Conservation (phyloP, 129 eudicot species). For the Flaveria trinervia region DNA sequence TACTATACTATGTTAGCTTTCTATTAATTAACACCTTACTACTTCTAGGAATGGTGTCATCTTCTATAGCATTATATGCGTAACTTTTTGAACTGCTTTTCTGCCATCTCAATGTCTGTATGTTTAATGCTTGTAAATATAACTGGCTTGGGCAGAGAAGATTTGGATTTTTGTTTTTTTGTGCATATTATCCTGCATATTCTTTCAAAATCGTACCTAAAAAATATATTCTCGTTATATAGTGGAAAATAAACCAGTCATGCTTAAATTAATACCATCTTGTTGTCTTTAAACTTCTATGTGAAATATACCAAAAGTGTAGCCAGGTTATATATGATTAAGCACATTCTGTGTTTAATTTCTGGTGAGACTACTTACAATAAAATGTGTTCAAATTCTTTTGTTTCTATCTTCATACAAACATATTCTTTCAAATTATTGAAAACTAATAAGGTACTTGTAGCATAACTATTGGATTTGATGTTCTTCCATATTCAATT, state of each 20-base stretch:
- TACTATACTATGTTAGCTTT: constrained; percentile 4
- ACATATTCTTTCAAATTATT: not conserved
- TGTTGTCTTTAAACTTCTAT: not conserved
- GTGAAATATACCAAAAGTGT: not conserved
- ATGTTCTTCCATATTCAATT: not conserved
- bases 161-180: not conserved
- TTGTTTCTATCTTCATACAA: not conserved
- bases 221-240: not conserved
- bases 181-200: not conserved
- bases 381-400: not conserved
- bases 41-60: constrained; percentile 2
- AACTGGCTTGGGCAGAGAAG: constrained; percentile 16
- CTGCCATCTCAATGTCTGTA: not conserved
- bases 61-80: not conserved
- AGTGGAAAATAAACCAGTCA: not conserved
- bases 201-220: not conserved
- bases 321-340: constrained; percentile 1
- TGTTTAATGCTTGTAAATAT: constrained; percentile 10
- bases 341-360: not conserved
- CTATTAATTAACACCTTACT: not conserved
- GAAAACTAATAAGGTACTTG: not conserved
- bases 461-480: not conserved
- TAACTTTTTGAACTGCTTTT: not conserved
- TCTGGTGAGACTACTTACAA: not conserved
- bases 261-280: not conserved